These are phyloP conservation scores for Termitomyces eurrhizus DNA, from an alignment of 768 basidiomycete genomes.

Conservation along the genomic window DNA sequence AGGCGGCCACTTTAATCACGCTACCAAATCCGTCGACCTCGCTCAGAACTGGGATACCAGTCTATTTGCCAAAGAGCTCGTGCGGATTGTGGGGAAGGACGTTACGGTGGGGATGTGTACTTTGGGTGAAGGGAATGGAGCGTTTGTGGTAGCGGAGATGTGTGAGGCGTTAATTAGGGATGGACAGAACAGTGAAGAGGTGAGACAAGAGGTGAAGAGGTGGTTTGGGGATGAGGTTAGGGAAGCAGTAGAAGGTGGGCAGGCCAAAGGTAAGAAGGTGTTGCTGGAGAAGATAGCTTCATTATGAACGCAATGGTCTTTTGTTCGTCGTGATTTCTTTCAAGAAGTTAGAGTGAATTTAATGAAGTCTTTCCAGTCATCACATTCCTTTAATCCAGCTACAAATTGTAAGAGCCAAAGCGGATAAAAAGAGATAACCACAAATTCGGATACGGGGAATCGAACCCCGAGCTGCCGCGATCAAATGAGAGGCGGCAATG, in stretches of 20 bases:
- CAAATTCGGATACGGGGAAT: conserved; percentile 42
- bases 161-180: conserved; percentile 50
- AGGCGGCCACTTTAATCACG: conserved; percentile 82
- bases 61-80: conserved; percentile 57
- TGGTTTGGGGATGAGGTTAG: conserved; percentile 56
- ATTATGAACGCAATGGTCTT: conserved; percentile 19
- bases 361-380: too few relatives aligned
- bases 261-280: conserved; percentile 69
- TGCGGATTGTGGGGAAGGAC: conserved; percentile 50
- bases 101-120: conserved; percentile 51
- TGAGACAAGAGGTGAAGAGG: conserved; percentile 40
- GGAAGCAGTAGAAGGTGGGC: conserved; percentile 45
- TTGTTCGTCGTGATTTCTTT: background rate
- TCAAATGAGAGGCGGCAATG: conserved; percentile 50
- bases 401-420: background rate
- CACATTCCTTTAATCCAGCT: background rate
- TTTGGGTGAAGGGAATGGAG: conserved; percentile 53
- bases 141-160: conserved; percentile 74
- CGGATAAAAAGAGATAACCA: too few relatives aligned
- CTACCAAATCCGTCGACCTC: conserved; percentile 49
- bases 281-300: conserved; percentile 52
- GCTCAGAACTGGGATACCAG: conserved; percentile 52
- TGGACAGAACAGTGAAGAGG: conserved; percentile 30
- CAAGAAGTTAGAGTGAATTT: background rate
- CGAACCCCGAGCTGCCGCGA: conserved; percentile 55